Conservation (phyloP, 2,329 filamentous ascomycete species). For the Teratosphaeria zuluensis region DNA sequence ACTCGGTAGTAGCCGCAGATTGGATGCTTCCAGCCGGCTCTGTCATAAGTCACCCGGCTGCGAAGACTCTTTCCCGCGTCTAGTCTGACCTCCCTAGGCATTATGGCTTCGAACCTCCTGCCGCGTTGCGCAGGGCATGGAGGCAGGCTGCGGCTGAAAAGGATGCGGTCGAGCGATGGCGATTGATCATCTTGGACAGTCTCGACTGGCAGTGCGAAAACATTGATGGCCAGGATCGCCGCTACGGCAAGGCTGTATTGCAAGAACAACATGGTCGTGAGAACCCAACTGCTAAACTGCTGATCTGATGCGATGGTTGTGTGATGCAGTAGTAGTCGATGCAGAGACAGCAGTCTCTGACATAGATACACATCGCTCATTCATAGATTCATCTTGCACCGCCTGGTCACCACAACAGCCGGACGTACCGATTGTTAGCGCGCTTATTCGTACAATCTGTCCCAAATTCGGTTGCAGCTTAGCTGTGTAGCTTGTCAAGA, state of each 20-base stretch:
- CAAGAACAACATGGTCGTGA: neutral
- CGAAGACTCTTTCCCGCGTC: neutral
- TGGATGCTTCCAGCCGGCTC: neutral
- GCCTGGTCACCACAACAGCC: neutral
- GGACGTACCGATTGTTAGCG: neutral
- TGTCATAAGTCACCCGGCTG: neutral
- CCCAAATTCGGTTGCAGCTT: too few relatives aligned
- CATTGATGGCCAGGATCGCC: neutral
- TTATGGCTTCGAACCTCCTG: neutral
- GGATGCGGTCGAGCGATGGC: neutral
- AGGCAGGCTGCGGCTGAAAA: neutral
- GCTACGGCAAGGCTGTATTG: neutral
- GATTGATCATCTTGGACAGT: neutral
- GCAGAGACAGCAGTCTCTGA: neutral
- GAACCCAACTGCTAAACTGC: neutral
- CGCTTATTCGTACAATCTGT: too few relatives aligned
- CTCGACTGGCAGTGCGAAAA: neutral
- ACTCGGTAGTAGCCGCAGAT: neutral
- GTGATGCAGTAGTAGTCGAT: neutral
- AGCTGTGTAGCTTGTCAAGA: neutral
- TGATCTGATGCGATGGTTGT: neutral
- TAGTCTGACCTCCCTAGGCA: neutral
- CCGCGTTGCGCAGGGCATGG: neutral
- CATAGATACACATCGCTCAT: neutral
- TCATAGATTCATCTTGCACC: neutral